Evolutionary conservation across 768 basidiomycete genomes (phyloP).

Genomic region (Xanthoconium purpureum): DNA sequence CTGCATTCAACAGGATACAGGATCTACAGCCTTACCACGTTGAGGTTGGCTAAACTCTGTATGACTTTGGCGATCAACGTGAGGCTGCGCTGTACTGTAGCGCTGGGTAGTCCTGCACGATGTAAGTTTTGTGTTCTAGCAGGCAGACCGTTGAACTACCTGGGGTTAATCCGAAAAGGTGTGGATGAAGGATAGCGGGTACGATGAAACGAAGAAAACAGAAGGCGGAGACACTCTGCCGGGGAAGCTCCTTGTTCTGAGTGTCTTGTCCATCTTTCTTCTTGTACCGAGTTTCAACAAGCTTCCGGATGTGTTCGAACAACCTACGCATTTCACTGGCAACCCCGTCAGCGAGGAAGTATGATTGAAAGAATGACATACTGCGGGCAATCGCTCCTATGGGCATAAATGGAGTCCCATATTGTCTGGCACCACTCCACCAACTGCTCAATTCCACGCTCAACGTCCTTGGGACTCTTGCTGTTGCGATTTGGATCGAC

Average conservation of each 20-base stretch:
- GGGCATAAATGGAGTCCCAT: conserved; percentile 79
- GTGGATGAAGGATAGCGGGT: conserved; percentile 86
- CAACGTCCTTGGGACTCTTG: conserved; percentile 58
- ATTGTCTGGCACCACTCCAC: conserved; percentile 77
- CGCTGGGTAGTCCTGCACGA: conserved; percentile 57
- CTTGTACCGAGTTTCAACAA: conserved; percentile 67
- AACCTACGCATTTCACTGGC: conserved; percentile 68
- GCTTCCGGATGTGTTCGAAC: conserved; percentile 64
- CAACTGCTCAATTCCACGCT: conserved; percentile 64
- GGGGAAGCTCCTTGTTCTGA: conserved; percentile 55
- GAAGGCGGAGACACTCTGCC: conserved; percentile 86
- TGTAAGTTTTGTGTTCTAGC: conserved; percentile 8
- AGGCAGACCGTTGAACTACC: conserved; percentile 42
- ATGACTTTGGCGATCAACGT: conserved; percentile 87
- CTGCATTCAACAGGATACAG: background rate
- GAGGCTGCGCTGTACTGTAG: conserved; percentile 71
- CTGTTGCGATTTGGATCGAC: conserved; percentile 72
- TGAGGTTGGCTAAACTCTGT: conserved; percentile 85
- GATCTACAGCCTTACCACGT: conserved; percentile 46
- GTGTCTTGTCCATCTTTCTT: conserved; percentile 40
- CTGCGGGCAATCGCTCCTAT: conserved; percentile 71
- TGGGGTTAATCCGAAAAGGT: conserved; percentile 74
- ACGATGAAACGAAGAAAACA: conserved; percentile 88
- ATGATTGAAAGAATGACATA: conserved; percentile 37
- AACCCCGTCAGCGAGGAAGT: background rate